phyloP scores from a whole-genome alignment of 1,284 basidiomycete species.

The Omphalotus olearius region DNA sequence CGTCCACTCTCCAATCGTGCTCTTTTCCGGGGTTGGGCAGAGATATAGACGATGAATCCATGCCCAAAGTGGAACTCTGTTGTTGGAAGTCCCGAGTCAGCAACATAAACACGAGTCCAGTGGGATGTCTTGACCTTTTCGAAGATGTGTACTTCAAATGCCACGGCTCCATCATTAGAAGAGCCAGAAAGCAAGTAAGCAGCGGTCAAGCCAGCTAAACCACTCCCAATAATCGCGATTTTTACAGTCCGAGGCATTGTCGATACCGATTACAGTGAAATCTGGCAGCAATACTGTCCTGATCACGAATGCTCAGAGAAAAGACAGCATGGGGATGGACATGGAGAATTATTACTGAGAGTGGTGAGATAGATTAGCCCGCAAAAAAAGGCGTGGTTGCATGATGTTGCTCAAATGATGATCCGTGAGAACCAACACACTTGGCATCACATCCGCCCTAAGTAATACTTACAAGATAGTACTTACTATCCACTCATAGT shows the following conservation, averaged over 20 bases:
- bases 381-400: no score
- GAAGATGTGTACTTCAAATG: conserved; percentile 66
- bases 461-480: no score
- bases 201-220: conserved; percentile 64
- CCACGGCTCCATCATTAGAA: conserved; percentile 24
- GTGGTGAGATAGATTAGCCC: no score
- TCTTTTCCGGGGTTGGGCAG: conserved; percentile 27
- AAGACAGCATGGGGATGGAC: no score
- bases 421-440: no score
- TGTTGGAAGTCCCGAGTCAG: conserved; percentile 7
- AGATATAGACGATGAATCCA: conserved; percentile 54
- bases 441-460: no score
- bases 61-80: conserved; percentile 48
- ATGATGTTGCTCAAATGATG: no score
- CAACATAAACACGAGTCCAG: background rate
- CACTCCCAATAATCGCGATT: conserved; percentile 63
- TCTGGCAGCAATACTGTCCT: no score
- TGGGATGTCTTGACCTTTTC: conserved; percentile 52
- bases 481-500: no score
- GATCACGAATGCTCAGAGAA: no score
- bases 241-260: conserved; percentile 41
- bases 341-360: no score
- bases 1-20: conserved; percentile 54
- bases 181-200: conserved; percentile 50
- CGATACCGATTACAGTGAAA: no score